phyloP scores from a whole-genome alignment of 1,284 basidiomycete genomes.

The Melanopsichium pennsylvanicum region DNA sequence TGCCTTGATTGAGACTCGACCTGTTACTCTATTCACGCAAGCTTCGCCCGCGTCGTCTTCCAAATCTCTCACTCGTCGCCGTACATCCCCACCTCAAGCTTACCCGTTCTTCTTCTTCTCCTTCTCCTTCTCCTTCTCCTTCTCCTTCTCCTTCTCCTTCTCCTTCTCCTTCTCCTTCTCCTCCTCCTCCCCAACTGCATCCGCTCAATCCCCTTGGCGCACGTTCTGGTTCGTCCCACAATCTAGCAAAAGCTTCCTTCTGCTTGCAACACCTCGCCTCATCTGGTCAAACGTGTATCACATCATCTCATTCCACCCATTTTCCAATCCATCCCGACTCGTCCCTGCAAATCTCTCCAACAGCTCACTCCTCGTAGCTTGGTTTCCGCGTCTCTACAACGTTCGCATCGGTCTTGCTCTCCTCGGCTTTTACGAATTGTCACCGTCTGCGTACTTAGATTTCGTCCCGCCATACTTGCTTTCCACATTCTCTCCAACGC shows the following conservation, averaged over 20 bases:
- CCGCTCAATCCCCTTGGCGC: neutral
- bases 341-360: neutral
- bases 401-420: no score
- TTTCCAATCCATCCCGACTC: slow-evolving; percentile 1
- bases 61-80: neutral
- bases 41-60: slow-evolving; percentile 2
- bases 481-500: no score
- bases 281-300: neutral
- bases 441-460: slow-evolving; percentile 3
- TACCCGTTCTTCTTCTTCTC: neutral
- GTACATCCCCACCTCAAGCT: neutral
- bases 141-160: neutral
- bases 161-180: neutral
- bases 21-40: neutral
- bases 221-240: neutral
- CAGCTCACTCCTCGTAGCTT: neutral
- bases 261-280: neutral
- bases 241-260: slow-evolving; percentile 12
- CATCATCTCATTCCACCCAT: neutral
- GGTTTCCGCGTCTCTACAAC: neutral
- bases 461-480: neutral
- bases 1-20: slow-evolving; percentile 41
- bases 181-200: neutral
- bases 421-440: neutral
- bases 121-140: neutral